Evolutionary conservation across 192 early-diverging fungal genomes (phyloP), one percentile per base, ranked within the genome.

Genomic region (Polychytrium aggregatum): DNA sequence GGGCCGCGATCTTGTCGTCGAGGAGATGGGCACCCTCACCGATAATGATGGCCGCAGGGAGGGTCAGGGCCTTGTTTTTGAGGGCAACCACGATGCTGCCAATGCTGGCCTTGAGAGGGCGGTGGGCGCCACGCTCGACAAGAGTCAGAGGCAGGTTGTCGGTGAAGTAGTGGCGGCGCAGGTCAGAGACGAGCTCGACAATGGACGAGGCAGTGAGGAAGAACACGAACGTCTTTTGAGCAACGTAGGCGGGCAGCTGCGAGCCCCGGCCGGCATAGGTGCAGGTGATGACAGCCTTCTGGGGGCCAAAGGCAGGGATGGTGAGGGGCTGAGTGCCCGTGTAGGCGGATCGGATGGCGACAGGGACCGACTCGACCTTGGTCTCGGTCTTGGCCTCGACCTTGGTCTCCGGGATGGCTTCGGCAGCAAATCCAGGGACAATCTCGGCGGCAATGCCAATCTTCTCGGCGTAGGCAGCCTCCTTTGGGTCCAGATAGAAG

Each of bases 61-160:
- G 59, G 4, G 52, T 42, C 20, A 48, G 8, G 46, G 8, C 28
- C 31, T 48, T 24, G 29, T 56, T 55, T 1, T 21, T 46, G 5
- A 52, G 37, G 0, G 47, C 60, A 43, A 38, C 22, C 7, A 20
- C 10, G 11, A 42, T 7, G n/a, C n/a, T 13, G 11, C n/a, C 13
- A 21, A 42, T 7, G 41, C 10, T n/a, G 41, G 41, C 41, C 8
- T 7, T 42, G 41, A 42, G n/a, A 8, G 41, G n/a, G 8, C 22
- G 41, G 11, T 42, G 9, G n/a, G 13, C 7, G 11, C 7, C 10
- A 9, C 9, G 41, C 10, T 53, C 55, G 33, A 67, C 50, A 7
- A 67, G 50, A 13, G 62, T 55, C 41, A 53, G 47, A 27, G 64
- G 59, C 33, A 57, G 10, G 10, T 42, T 21, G 7, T 13, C 8